A percentile compares a stretch with the other conserved stretches of the same genome.
Evolutionary conservation across 1,284 basidiomycete species (phyloP).

Genomic region (Farysia itapuensis): DNA sequence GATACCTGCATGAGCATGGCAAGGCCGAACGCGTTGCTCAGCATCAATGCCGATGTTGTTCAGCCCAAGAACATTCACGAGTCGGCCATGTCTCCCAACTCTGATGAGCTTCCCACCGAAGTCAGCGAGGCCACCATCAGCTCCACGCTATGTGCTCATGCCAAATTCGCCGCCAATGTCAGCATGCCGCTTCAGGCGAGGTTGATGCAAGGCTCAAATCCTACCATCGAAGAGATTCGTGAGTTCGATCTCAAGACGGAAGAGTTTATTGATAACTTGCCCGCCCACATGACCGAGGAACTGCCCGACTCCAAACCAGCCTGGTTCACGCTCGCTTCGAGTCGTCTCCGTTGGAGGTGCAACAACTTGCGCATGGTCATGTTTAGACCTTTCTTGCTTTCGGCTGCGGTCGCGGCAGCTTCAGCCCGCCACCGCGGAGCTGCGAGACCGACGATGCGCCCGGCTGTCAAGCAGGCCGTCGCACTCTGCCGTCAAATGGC

Average conservation of each 20-base stretch:
- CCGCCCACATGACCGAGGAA: conserved; percentile 31
- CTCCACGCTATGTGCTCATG: conserved; percentile 32
- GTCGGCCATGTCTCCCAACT: conserved; percentile 28
- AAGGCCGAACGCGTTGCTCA: conserved; percentile 29
- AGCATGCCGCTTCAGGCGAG: conserved; percentile 34
- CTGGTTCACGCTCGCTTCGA: conserved; percentile 33
- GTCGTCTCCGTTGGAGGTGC: conserved; percentile 32
- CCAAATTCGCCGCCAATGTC: conserved; percentile 35
- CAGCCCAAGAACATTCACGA: conserved; percentile 35
- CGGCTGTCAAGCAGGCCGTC: conserved; percentile 37
- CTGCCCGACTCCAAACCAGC: conserved; percentile 16
- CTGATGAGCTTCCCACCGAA: conserved; percentile 18
- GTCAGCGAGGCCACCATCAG: conserved; percentile 21
- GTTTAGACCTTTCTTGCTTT: conserved; percentile 40
- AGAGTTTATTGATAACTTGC: conserved; percentile 33
- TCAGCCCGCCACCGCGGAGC: conserved; percentile 22
- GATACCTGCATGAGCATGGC: conserved; percentile 37
- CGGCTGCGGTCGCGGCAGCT: conserved; percentile 28
- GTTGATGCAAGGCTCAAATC: conserved; percentile 26
- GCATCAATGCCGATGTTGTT: conserved; percentile 31
- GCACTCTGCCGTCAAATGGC: conserved; percentile 36
- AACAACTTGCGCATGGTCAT: conserved; percentile 45
- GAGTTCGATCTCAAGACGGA: conserved; percentile 34
- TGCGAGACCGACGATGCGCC: conserved; percentile 19
- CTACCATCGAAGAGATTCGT: conserved; percentile 36